Base-by-base conservation (phyloP, 306 rosid species). In the Oxytropis ochrocephala region DNA sequence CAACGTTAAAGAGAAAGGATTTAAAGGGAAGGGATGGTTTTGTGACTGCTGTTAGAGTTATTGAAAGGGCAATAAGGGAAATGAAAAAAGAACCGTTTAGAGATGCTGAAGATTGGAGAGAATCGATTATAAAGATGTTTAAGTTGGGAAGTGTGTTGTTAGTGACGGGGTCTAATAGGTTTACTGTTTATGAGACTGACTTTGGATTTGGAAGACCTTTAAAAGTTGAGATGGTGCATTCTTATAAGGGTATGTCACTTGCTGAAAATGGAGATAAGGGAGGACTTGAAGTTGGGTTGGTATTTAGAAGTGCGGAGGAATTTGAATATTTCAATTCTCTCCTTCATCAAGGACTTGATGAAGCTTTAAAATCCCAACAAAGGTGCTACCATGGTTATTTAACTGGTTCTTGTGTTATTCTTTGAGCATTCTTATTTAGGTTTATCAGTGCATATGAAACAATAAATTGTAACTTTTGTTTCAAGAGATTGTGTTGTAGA, bases 131-230 rank as follows among this genome's bases (percentile, higher is more conserved):
- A 2, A 72, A 57, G 17, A 72, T 72, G 82, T 64, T 16, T 58
- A 47, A 39, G 21, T 17, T 29, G 11, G 82, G 73, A 48, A 78
- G 78, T 29, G 19, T 21, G 1, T 58, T 72, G 39, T 24, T 72
- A 0, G 82, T 72, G 7, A 72, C 57, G 0, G 85, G 81, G 35
- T 81, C 85, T 3, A 76, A 75, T 4, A 81, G 67, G 67, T 77
- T 81, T 43, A 33, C 17, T 21, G 81, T 72, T 64, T 81, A 81
- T 66, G 76, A 76, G 24, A 72, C 81, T 52, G 70, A 76, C 16
- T 81, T 76, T 81, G 85, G 85, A 11, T 81, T 81, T 32, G 85
- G 85, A 69, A 76, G 58, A 21, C 81, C 85, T 1, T n/a, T 3
- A 0, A 81, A 81, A 70, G 85, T 77, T 24, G 85, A 81, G n/a